These are phyloP conservation scores for Lecanosticta acicola DNA, from an alignment of 2,329 filamentous ascomycete species.

Conservation along the genomic window DNA sequence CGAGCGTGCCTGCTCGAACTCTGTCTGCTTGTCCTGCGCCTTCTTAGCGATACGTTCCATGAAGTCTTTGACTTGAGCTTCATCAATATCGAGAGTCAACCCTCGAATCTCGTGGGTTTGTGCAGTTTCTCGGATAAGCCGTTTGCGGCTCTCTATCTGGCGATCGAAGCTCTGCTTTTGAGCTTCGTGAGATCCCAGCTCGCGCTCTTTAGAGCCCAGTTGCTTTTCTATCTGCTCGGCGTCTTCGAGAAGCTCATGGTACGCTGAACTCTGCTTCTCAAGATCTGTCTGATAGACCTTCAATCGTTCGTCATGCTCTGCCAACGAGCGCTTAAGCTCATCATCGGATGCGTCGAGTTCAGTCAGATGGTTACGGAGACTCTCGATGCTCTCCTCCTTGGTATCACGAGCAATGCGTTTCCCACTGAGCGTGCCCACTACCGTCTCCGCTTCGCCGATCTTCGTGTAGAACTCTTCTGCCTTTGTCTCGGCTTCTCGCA, in stretches of 20 bases:
- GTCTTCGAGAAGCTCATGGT: constrained; percentile 55
- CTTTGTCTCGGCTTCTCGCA: constrained; percentile 50
- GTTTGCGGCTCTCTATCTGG: constrained; percentile 64
- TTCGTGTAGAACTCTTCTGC: constrained; percentile 63
- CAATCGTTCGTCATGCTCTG: constrained; percentile 73
- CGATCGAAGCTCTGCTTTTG: constrained; percentile 83
- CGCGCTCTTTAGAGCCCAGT: constrained; percentile 47
- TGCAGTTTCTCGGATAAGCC: constrained; percentile 73
- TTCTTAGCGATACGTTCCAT: constrained; percentile 70
- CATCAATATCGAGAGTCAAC: constrained; percentile 72
- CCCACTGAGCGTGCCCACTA: constrained; percentile 68
- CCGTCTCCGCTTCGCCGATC: constrained; percentile 66
- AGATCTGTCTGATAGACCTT: constrained; percentile 55
- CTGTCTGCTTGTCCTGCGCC: constrained; percentile 69
- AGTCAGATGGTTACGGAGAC: constrained; percentile 65
- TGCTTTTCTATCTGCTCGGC: constrained; percentile 43
- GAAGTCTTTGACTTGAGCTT: constrained; percentile 68
- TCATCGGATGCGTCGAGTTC: constrained; percentile 74
- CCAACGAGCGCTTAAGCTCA: constrained; percentile 64
- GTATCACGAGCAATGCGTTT: constrained; percentile 70
- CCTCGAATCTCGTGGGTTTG: constrained; percentile 73
- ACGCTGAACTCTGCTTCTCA: constrained; percentile 57
- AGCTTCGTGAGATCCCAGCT: constrained; percentile 73
- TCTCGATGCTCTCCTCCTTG: constrained; percentile 63
- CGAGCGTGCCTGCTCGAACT: constrained; percentile 67